These are phyloP conservation scores for Syncephalastrum racemosum DNA, from an alignment of 371 early-diverging fungal species.

Conservation along the genomic window DNA sequence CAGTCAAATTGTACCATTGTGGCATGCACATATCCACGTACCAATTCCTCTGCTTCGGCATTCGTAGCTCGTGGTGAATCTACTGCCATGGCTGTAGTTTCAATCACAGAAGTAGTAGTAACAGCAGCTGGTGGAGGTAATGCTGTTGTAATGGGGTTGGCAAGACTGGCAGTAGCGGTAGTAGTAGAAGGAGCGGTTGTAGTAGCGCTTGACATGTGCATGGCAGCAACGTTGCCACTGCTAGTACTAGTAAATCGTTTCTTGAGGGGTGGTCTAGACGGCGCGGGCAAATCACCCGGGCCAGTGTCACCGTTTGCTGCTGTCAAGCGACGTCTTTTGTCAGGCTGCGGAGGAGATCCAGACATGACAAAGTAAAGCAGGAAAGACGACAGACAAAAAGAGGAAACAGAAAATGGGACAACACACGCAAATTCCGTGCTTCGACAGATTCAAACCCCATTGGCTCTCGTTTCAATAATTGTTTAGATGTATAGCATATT, in stretches of 20 bases:
- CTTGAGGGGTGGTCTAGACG: conserved; percentile 24
- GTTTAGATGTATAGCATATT: background rate
- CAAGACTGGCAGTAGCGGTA: background rate
- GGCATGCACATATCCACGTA: conserved; percentile 1
- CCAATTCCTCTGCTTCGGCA: conserved; percentile 6
- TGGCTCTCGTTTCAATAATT: no score
- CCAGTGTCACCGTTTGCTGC: no score
- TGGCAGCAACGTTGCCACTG: conserved; percentile 3
- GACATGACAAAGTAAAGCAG: no score
- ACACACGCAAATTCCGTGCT: no score
- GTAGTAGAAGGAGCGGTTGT: background rate
- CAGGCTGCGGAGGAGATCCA: no score
- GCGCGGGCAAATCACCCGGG: conserved; percentile 1
- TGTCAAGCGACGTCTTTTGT: no score
- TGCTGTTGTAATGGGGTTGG: background rate
- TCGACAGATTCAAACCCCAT: no score
- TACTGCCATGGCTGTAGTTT: no score
- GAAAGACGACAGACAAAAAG: no score
- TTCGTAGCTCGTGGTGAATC: background rate
- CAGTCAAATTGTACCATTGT: background rate
- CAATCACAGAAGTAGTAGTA: background rate
- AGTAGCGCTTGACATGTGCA: conserved; percentile 1
- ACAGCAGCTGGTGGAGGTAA: background rate
- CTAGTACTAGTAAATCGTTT: conserved; percentile 24
- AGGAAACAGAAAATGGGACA: no score